phyloP scores from a whole-genome alignment of 768 basidiomycete species.

The Suillus fuscotomentosus region DNA sequence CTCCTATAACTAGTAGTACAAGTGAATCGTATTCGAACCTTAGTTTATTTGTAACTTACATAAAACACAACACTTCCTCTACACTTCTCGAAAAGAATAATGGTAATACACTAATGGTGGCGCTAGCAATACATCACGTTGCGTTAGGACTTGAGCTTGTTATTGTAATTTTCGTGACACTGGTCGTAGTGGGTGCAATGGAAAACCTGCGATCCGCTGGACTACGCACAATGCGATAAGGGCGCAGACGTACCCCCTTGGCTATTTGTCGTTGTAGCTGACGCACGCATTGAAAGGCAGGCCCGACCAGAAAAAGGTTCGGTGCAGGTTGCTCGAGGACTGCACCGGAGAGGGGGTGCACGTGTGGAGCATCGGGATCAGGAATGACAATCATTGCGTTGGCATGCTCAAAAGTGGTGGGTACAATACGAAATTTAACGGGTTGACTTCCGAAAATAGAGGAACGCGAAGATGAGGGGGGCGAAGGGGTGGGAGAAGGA shows the following conservation, averaged over 20 bases:
- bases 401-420: conserved; percentile 51
- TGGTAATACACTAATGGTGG: conserved; percentile 11
- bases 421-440: conserved; percentile 41
- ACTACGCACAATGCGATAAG: conserved; percentile 48
- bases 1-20: not conserved
- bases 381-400: conserved; percentile 50
- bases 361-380: conserved; percentile 26
- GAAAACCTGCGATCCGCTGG: conserved; percentile 12
- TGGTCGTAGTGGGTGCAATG: not conserved
- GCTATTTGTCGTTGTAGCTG: conserved; percentile 38
- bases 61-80: not conserved
- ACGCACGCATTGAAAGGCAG: conserved; percentile 46
- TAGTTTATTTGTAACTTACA: not conserved
- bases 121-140: conserved; percentile 19
- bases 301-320: conserved; percentile 50
- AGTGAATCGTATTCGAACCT: not conserved
- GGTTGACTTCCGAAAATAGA: conserved; percentile 12
- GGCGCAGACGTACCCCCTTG: conserved; percentile 51
- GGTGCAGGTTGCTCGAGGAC: conserved; percentile 5
- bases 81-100: conserved; percentile 6
- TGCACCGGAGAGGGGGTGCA: conserved; percentile 14
- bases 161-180: not conserved
- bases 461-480: conserved; percentile 12
- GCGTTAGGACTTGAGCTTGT: not conserved
- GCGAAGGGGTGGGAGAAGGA: conserved; percentile 33